A percentile compares a stretch with the other conserved stretches of the same genome.
Evolutionary conservation across 2,329 filamentous ascomycete species (phyloP).

Genomic region (Colletotrichum sansevieriae): DNA sequence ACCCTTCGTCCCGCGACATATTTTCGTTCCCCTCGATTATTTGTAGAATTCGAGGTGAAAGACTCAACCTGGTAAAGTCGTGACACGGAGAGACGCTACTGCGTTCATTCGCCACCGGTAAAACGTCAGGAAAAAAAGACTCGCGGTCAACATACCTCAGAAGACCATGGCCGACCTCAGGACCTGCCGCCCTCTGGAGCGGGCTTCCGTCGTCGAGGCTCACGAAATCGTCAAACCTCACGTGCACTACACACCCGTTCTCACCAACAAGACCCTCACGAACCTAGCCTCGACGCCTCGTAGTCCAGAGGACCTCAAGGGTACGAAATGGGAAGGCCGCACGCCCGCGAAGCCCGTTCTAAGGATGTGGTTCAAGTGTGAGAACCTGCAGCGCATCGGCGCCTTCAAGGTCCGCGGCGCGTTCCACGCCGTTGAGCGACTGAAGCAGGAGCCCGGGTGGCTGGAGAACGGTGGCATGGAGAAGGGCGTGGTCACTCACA

Average conservation of each 20-base stretch:
- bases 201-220: constrained; percentile 78
- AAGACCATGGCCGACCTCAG: constrained; percentile 65
- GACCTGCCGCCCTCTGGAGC: constrained; percentile 75
- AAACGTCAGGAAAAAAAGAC: background rate
- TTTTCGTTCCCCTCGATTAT: rapidly evolving
- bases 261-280: constrained; percentile 83
- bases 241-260: constrained; percentile 86
- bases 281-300: constrained; percentile 80
- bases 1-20: background rate
- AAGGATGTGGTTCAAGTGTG: constrained; percentile 92
- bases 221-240: constrained; percentile 79
- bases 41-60: background rate
- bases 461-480: constrained; percentile 69
- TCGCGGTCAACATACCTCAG: constrained; percentile 7
- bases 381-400: constrained; percentile 90
- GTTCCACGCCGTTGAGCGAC: constrained; percentile 83
- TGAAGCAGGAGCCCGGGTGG: constrained; percentile 73
- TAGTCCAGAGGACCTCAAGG: constrained; percentile 62
- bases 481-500: constrained; percentile 89
- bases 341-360: constrained; percentile 74
- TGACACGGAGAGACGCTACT: background rate
- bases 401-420: constrained; percentile 94
- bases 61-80: too few species aligned
- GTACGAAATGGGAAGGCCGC: constrained; percentile 68
- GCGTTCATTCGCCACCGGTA: background rate